phyloP scores from a whole-genome alignment of 2,329 filamentous ascomycete species.

The Xylariomycetidae sp. region DNA sequence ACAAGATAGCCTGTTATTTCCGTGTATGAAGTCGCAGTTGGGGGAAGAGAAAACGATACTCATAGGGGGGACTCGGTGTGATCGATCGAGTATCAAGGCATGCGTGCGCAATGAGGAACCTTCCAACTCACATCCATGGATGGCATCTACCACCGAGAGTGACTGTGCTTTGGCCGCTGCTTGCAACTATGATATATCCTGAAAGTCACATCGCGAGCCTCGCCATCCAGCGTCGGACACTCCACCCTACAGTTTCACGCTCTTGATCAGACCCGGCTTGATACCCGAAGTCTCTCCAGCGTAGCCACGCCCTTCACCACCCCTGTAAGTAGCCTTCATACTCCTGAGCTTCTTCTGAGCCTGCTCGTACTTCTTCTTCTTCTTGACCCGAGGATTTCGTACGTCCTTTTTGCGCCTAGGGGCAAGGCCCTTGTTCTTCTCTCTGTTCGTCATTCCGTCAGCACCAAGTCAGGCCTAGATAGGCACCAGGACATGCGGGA shows the following conservation, averaged over 20 bases:
- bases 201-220: not conserved
- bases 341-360: constrained; percentile 96
- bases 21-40: not conserved
- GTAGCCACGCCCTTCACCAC: constrained; percentile 80
- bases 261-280: constrained; percentile 89
- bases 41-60: not conserved
- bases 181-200: not conserved
- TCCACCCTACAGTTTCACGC: constrained; percentile 69
- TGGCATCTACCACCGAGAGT: not conserved
- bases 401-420: constrained; percentile 91
- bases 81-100: not conserved
- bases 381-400: constrained; percentile 94
- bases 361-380: constrained; percentile 91
- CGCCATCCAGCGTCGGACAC: not conserved
- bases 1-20: too few relatives aligned
- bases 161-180: not conserved
- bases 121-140: too few relatives aligned
- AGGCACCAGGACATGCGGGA: too few relatives aligned
- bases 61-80: not conserved
- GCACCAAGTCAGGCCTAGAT: too few relatives aligned
- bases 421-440: constrained; percentile 95
- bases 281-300: constrained; percentile 91
- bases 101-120: too few relatives aligned
- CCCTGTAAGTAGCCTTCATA: constrained; percentile 81
- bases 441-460: too few relatives aligned